These are phyloP conservation scores for Dimargaris cristalligena DNA, from an alignment of 192 early-diverging fungal species.

Conservation along the genomic window DNA sequence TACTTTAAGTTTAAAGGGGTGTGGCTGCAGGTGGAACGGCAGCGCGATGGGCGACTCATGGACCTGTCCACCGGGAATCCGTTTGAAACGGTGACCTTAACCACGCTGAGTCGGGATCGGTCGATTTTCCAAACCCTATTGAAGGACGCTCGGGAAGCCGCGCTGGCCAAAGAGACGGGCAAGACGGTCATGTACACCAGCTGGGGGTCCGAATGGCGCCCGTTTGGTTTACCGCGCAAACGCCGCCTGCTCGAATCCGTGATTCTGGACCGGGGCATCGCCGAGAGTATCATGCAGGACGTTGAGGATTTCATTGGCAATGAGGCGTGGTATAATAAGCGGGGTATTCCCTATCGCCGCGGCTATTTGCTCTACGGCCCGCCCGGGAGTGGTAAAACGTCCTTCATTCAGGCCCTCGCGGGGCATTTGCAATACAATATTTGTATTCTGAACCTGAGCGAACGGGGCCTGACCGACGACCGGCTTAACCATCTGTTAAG, in stretches of 20 bases:
- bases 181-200: constrained; percentile 92
- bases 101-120: constrained; percentile 70
- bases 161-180: constrained; percentile 78
- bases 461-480: constrained; percentile 71
- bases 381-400: constrained; percentile 84
- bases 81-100: constrained; percentile 88
- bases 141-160: constrained; percentile 60
- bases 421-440: constrained; percentile 78
- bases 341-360: constrained; percentile 80
- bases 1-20: constrained; percentile 58
- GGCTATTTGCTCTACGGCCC: constrained; percentile 78
- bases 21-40: constrained; percentile 71
- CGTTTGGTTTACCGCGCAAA: constrained; percentile 83
- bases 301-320: constrained; percentile 60
- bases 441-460: constrained; percentile 69
- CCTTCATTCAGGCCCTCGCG: constrained; percentile 80
- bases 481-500: constrained; percentile 62
- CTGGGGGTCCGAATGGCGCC: constrained; percentile 91
- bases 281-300: constrained; percentile 47
- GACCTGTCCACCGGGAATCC: constrained; percentile 83
- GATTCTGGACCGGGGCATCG: constrained; percentile 49
- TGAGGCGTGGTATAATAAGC: constrained; percentile 65
- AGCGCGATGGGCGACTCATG: constrained; percentile 73
- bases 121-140: constrained; percentile 58
- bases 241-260: constrained; percentile 52